These are phyloP conservation scores for Wickerhamiella brachini DNA, from an alignment of 805 yeast species.

Conservation along the genomic window DNA sequence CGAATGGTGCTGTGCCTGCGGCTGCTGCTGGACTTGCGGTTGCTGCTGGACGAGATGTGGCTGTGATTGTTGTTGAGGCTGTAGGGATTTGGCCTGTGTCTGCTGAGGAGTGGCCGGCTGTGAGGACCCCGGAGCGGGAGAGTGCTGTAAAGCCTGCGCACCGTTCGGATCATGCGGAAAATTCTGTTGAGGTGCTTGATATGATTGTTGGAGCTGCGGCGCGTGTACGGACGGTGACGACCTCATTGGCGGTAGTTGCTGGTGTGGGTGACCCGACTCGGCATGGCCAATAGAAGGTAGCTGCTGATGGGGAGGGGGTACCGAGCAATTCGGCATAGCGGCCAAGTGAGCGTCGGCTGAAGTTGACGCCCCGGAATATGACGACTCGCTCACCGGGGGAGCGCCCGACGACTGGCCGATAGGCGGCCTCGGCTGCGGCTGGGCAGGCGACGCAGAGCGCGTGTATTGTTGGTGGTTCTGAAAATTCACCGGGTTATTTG, in stretches of 20 bases:
- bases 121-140: not conserved
- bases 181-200: not conserved
- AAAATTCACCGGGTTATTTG: not conserved
- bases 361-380: no score
- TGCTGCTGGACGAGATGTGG: no score
- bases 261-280: not conserved
- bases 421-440: not conserved
- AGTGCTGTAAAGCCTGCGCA: no score
- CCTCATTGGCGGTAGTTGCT: not conserved
- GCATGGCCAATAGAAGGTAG: not conserved
- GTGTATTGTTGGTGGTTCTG: not conserved
- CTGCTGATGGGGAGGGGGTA: not conserved
- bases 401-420: not conserved
- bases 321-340: not conserved
- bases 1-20: conserved; percentile 2
- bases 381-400: not conserved
- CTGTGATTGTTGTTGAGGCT: conserved; percentile 1
- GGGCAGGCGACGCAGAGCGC: not conserved
- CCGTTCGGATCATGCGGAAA: no score
- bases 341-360: no score
- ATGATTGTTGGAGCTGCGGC: not conserved
- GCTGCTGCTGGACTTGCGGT: not conserved
- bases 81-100: no score
- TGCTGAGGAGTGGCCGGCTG: not conserved
- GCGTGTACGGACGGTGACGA: not conserved